These are phyloP conservation scores for Saitozyma podzolica DNA, from an alignment of 768 basidiomycete species.

Conservation along the genomic window DNA sequence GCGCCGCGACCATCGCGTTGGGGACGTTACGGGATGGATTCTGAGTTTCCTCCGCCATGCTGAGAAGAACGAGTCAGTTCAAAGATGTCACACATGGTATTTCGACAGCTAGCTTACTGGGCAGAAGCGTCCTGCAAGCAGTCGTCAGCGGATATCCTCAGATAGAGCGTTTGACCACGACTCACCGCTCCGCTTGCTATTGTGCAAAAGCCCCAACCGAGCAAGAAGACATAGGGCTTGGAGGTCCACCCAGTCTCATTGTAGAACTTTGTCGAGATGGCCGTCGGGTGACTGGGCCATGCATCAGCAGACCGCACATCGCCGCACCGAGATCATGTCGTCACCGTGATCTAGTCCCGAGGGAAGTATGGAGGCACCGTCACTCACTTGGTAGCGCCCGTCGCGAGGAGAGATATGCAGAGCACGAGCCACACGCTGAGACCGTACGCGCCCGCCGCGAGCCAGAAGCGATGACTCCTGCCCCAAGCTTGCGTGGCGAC, in stretches of 20 bases:
- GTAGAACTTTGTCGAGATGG: constrained; percentile 21
- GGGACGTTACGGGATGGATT: constrained; percentile 53
- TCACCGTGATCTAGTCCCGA: too few species aligned
- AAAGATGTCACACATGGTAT: not conserved
- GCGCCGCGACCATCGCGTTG: constrained; percentile 49
- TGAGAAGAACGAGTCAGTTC: constrained; percentile 13
- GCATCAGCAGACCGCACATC: constrained; percentile 3
- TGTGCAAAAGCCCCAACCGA: constrained; percentile 53
- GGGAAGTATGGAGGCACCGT: too few species aligned
- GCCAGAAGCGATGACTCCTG: constrained; percentile 47
- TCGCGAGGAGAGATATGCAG: constrained; percentile 35
- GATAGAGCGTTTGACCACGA: not conserved
- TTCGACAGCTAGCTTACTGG: constrained; percentile 40
- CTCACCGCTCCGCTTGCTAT: constrained; percentile 51
- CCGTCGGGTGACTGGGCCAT: not conserved
- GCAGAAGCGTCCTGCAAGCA: constrained; percentile 50
- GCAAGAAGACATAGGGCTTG: constrained; percentile 52
- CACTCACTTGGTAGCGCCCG: constrained; percentile 20
- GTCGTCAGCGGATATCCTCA: not conserved
- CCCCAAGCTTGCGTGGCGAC: constrained; percentile 47
- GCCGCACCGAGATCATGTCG: not conserved
- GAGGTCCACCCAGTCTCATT: constrained; percentile 42
- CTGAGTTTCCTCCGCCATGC: constrained; percentile 55
- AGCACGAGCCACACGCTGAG: constrained; percentile 44
- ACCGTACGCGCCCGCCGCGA: constrained; percentile 35